A percentile compares a stretch with the other conserved stretches of the same genome.
These are phyloP conservation scores for Gomphus sp. DNA, from an alignment of 1,284 basidiomycete genomes.

Conservation along the genomic window DNA sequence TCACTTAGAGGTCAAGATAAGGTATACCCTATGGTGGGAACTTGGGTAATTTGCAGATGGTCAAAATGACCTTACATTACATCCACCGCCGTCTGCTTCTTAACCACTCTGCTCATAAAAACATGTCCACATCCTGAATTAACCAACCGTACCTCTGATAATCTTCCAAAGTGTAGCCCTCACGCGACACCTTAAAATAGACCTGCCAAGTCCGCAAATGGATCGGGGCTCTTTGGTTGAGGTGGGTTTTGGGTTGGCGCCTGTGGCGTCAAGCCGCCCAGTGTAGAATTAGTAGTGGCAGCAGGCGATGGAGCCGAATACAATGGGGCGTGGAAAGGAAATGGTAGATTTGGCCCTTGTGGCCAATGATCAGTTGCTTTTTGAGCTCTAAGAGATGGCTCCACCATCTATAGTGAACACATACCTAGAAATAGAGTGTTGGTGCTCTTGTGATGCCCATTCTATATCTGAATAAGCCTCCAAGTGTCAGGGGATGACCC, in stretches of 20 bases:
- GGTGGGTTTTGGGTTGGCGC: conserved; percentile 20
- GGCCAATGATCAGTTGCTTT: too few relatives aligned
- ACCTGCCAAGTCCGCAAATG: conserved; percentile 70
- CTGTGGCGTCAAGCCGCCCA: conserved; percentile 12
- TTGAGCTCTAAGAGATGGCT: too few relatives aligned
- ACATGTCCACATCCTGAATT: not conserved
- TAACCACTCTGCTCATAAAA: not conserved
- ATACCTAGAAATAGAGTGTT: too few relatives aligned
- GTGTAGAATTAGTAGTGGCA: conserved; percentile 16
- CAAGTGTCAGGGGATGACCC: too few relatives aligned
- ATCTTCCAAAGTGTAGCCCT: not conserved
- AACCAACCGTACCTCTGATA: not conserved
- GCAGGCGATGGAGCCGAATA: conserved; percentile 12
- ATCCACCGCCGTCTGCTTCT: not conserved
- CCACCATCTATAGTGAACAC: too few relatives aligned
- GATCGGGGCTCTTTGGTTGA: conserved; percentile 42
- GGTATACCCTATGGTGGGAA: not conserved
- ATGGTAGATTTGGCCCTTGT: conserved; percentile 14
- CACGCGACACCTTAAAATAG: conserved; percentile 40
- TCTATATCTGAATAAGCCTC: too few relatives aligned
- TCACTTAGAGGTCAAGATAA: too few relatives aligned
- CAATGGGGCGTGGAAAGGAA: not conserved
- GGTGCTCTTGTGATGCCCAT: too few relatives aligned
- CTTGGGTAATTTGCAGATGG: not conserved
- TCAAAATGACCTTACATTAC: not conserved